These are phyloP conservation scores for Metschnikowia cerradonensis DNA, from an alignment of 805 yeast species.

Conservation along the genomic window DNA sequence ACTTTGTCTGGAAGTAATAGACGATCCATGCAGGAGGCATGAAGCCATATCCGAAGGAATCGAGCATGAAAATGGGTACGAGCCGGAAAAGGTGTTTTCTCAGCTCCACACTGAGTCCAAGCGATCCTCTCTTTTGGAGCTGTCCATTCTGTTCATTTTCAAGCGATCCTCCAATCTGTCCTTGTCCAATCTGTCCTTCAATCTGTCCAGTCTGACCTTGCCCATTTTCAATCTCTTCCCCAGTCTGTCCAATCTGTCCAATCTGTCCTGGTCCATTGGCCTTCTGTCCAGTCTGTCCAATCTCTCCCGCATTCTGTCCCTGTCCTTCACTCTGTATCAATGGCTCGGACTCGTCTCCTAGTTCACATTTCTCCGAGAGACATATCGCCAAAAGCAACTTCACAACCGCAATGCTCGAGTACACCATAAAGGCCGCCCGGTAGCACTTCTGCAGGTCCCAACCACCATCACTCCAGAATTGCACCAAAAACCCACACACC, in stretches of 20 bases:
- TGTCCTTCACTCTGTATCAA: constrained; percentile 4
- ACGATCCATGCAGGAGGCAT: constrained; percentile 89
- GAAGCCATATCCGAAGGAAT: constrained; percentile 84
- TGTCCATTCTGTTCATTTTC: too few relatives aligned
- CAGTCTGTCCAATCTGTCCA: too few relatives aligned
- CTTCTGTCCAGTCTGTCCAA: too few relatives aligned
- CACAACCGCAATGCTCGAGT: constrained; percentile 49
- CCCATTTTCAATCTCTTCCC: too few relatives aligned
- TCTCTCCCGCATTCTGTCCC: background rate
- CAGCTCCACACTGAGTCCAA: constrained; percentile 39
- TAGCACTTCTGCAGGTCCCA: constrained; percentile 45
- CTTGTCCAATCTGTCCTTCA: too few relatives aligned
- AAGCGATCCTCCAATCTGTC: too few relatives aligned
- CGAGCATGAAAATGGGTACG: constrained; percentile 67
- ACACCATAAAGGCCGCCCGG: constrained; percentile 51
- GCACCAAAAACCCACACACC: constrained; percentile 56
- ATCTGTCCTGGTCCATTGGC: too few relatives aligned
- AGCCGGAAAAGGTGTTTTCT: constrained; percentile 43
- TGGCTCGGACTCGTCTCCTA: constrained; percentile 11
- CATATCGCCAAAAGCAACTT: constrained; percentile 50
- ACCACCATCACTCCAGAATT: constrained; percentile 31
- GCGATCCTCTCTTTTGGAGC: background rate
- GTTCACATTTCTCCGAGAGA: constrained; percentile 53
- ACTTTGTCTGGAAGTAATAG: constrained; percentile 65
- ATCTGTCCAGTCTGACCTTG: too few relatives aligned